phyloP scores from a whole-genome alignment of 1,284 basidiomycete species.

The Psilocybe mexicana region DNA sequence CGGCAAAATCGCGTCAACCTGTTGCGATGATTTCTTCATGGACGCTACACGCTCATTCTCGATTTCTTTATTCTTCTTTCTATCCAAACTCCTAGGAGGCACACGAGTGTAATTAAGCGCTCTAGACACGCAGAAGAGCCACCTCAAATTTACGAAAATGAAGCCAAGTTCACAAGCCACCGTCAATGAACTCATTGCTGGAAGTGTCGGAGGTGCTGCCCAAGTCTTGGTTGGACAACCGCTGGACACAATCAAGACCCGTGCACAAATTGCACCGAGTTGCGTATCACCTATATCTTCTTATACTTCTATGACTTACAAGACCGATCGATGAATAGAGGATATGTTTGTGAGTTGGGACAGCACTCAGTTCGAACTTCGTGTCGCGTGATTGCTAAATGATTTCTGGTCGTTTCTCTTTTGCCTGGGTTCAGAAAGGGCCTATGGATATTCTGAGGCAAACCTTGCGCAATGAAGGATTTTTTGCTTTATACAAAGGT shows the following conservation, averaged over 20 bases:
- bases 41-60: neutral
- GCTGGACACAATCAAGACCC: slow-evolving; percentile 85
- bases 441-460: slow-evolving; percentile 86
- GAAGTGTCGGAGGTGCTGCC: slow-evolving; percentile 76
- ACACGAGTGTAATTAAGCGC: neutral
- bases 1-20: slow-evolving; percentile 14
- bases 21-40: slow-evolving; percentile 2
- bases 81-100: neutral
- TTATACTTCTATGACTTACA: neutral
- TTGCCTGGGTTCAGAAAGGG: slow-evolving; percentile 62
- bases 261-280: slow-evolving; percentile 81
- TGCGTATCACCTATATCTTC: slow-evolving; percentile 16
- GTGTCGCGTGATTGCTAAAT: neutral
- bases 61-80: neutral
- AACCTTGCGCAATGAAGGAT: slow-evolving; percentile 85
- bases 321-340: slow-evolving; percentile 40
- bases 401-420: neutral
- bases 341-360: slow-evolving; percentile 75
- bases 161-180: slow-evolving; percentile 41
- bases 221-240: slow-evolving; percentile 88
- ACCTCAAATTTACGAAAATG: slow-evolving; percentile 8
- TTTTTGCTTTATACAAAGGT: slow-evolving; percentile 93
- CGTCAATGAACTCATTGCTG: slow-evolving; percentile 74
- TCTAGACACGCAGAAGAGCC: neutral
- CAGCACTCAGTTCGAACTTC: neutral